phyloP scores from a whole-genome alignment of 1,139 yeast genomes.

The Geotrichum citri-aurantii region DNA sequence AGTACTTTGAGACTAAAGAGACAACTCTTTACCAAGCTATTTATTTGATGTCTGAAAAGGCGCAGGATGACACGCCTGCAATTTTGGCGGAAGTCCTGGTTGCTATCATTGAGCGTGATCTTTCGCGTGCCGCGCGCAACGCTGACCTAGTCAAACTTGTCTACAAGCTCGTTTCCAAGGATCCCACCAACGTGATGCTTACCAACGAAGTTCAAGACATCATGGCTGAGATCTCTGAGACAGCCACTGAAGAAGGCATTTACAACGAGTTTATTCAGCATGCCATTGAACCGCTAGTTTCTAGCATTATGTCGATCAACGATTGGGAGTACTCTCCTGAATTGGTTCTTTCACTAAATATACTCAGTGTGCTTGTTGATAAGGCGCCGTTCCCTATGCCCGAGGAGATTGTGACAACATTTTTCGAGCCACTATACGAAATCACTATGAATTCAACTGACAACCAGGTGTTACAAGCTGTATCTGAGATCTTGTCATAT shows the following conservation, averaged over 20 bases:
- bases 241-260: slow-evolving; percentile 40
- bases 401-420: slow-evolving; percentile 42
- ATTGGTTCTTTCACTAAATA: slow-evolving; percentile 60
- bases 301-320: slow-evolving; percentile 31
- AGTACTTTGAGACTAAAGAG: slow-evolving; percentile 16
- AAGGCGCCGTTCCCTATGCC: slow-evolving; percentile 45
- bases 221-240: slow-evolving; percentile 51
- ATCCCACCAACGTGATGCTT: slow-evolving; percentile 68
- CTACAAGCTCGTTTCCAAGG: slow-evolving; percentile 61
- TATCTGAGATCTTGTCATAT: slow-evolving; percentile 67
- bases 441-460: slow-evolving; percentile 57
- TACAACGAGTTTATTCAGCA: slow-evolving; percentile 43
- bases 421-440: slow-evolving; percentile 49
- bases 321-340: slow-evolving; percentile 41
- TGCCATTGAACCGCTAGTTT: slow-evolving; percentile 49
- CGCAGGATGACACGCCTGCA: slow-evolving; percentile 79
- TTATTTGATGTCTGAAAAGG: slow-evolving; percentile 48
- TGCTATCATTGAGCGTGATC: slow-evolving; percentile 47
- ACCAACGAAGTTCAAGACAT: slow-evolving; percentile 56
- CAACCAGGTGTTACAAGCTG: slow-evolving; percentile 70
- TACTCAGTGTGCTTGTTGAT: slow-evolving; percentile 55
- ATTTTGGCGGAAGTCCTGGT: slow-evolving; percentile 67
- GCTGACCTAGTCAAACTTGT: slow-evolving; percentile 48
- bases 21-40: slow-evolving; percentile 31
- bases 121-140: slow-evolving; percentile 38